These are phyloP conservation scores for Pinus taeda DNA, from an alignment of 75 land plant species.

Conservation along the genomic window DNA sequence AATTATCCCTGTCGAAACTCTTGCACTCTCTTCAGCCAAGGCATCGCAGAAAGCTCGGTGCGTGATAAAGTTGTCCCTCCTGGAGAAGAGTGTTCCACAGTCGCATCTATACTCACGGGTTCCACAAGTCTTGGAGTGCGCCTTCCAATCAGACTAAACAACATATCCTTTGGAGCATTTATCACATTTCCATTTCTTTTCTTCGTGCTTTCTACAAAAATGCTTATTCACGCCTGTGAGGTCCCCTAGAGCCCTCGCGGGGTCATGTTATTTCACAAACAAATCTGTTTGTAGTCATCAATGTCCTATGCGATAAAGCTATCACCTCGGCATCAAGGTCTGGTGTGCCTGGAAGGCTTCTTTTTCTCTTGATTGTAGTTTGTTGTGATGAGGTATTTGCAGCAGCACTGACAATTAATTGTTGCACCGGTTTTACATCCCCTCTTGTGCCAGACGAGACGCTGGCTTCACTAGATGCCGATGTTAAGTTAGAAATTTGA, in stretches of 20 bases:
- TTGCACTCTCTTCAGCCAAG: conserved; percentile 69
- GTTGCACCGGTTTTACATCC: conserved; percentile 8
- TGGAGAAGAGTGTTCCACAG: conserved; percentile 86
- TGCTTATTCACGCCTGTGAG: conserved; percentile 97
- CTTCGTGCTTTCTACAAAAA: conserved; percentile 92
- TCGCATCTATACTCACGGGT: conserved; percentile 97
- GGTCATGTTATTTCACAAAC: conserved; percentile 94
- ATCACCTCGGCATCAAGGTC: conserved; percentile 98
- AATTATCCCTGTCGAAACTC: conserved; percentile 24
- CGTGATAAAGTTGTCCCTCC: conserved; percentile 79
- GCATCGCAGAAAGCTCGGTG: conserved; percentile 83
- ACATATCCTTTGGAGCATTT: conserved; percentile 93
- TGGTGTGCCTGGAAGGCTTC: conserved; percentile 60
- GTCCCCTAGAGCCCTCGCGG: conserved; percentile 89
- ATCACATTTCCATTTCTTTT: conserved; percentile 99
- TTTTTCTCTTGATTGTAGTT: conserved; percentile 31
- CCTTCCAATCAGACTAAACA: conserved; percentile 98
- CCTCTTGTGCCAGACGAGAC: conserved; percentile 41
- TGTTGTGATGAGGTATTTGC: neutral
- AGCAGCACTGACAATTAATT: neutral
- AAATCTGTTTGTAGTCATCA: conserved; percentile 90
- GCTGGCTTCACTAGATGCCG: conserved; percentile 64
- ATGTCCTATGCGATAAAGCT: conserved; percentile 78
- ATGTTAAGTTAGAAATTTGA: conserved; percentile 45
- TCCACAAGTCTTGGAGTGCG: conserved; percentile 97